Evolutionary conservation across 768 basidiomycete genomes (phyloP).

Genomic region (Boletus sp.): DNA sequence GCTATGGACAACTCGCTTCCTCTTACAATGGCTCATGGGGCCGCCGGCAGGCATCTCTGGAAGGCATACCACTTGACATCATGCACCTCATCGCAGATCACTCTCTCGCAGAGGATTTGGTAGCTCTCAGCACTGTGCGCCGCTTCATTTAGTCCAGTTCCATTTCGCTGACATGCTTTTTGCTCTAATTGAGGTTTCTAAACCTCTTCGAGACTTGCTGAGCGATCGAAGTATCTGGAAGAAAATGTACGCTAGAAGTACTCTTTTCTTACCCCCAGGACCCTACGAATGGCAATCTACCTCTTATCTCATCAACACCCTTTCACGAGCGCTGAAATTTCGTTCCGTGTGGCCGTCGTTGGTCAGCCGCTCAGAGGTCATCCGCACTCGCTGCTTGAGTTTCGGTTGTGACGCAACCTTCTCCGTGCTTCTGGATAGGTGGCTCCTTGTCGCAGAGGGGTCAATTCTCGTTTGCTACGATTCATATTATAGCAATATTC

Average conservation of each 20-base stretch:
- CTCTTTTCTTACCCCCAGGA: constrained; percentile 1
- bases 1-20: background rate
- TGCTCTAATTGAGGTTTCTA: background rate
- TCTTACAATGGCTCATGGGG: background rate
- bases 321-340: constrained; percentile 3
- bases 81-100: constrained; percentile 1
- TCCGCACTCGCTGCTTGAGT: background rate
- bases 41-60: background rate
- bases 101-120: background rate
- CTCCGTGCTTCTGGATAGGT: constrained; percentile 8
- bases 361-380: background rate
- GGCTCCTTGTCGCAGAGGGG: constrained; percentile 8
- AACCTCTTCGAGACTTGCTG: background rate
- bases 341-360: constrained; percentile 6
- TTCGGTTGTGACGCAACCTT: background rate
- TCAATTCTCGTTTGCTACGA: constrained; percentile 11
- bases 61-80: constrained; percentile 5
- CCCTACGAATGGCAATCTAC: constrained; percentile 14
- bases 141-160: background rate
- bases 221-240: constrained; percentile 7
- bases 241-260: background rate
- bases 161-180: background rate
- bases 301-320: constrained; percentile 1
- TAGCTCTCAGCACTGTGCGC: constrained; percentile 6
- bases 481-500: background rate